Conservation (phyloP, 1,284 basidiomycete species). For the Sphagnurus paluster region DNA sequence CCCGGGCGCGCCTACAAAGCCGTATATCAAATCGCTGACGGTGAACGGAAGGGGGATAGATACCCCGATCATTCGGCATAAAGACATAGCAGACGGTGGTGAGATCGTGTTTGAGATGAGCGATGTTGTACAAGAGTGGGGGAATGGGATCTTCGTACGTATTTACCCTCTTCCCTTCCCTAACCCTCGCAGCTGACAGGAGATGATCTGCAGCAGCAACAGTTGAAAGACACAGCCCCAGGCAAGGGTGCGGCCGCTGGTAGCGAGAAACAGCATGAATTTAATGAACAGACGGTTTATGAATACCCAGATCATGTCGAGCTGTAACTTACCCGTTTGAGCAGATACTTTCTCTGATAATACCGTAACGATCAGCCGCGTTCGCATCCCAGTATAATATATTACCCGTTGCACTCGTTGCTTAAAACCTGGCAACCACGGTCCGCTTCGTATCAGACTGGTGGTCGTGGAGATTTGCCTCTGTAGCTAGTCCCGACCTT, state of each 20-base stretch:
- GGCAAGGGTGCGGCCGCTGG: not conserved
- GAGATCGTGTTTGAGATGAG: slow-evolving; percentile 69
- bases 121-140: slow-evolving; percentile 36
- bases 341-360: no score
- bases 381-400: no score
- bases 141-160: slow-evolving; percentile 25
- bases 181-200: not conserved
- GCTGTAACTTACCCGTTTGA: not conserved
- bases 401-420: no score
- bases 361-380: no score
- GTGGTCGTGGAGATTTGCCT: no score
- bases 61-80: slow-evolving; percentile 55
- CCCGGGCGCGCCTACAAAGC: slow-evolving; percentile 50
- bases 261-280: no score
- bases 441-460: no score
- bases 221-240: not conserved
- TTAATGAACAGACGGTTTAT: not conserved
- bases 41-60: slow-evolving; percentile 49
- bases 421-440: no score
- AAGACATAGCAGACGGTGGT: slow-evolving; percentile 56
- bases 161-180: not conserved
- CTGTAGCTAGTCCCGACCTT: no score
- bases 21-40: slow-evolving; percentile 58
- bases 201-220: not conserved
- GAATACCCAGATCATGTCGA: not conserved